A percentile compares a stretch with the other conserved stretches of the same genome.
Evolutionary conservation across 2,329 filamentous ascomycete genomes (phyloP).

Genomic region (Monascus ruber): DNA sequence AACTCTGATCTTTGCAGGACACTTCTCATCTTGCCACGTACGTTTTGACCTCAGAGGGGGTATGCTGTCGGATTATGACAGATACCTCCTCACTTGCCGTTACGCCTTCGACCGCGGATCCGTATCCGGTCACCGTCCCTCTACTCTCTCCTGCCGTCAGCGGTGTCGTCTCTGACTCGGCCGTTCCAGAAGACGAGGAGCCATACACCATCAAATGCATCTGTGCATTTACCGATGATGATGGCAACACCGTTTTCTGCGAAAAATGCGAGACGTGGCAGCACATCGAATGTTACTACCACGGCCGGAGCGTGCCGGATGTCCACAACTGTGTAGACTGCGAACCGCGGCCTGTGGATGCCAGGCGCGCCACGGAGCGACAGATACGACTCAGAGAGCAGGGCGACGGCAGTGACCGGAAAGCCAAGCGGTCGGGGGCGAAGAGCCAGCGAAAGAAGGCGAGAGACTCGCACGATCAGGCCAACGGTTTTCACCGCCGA

Average conservation of each 20-base stretch:
- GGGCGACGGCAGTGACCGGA: slow-evolving; percentile 53
- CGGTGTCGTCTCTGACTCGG: slow-evolving; percentile 31
- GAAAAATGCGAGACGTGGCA: slow-evolving; percentile 96
- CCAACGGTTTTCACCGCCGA: slow-evolving; percentile 55
- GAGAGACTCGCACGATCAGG: slow-evolving; percentile 41
- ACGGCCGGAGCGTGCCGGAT: slow-evolving; percentile 59
- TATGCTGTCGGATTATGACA: slow-evolving; percentile 44
- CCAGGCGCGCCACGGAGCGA: slow-evolving; percentile 61
- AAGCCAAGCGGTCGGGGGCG: slow-evolving; percentile 59
- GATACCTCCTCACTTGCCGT: slow-evolving; percentile 40
- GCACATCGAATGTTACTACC: slow-evolving; percentile 95
- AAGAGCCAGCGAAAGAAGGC: slow-evolving; percentile 81
- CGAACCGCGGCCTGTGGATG: slow-evolving; percentile 64
- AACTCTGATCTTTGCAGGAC: neutral
- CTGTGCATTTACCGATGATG: slow-evolving; percentile 84
- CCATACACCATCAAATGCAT: slow-evolving; percentile 94
- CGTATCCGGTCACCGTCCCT: slow-evolving; percentile 35
- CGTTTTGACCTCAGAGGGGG: slow-evolving; percentile 30
- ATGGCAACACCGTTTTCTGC: slow-evolving; percentile 95
- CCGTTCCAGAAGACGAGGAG: slow-evolving; percentile 33
- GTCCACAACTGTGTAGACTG: slow-evolving; percentile 86
- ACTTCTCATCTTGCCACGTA: slow-evolving; percentile 9
- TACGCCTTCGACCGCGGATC: slow-evolving; percentile 37
- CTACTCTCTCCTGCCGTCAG: slow-evolving; percentile 32
- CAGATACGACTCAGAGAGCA: slow-evolving; percentile 52